These are phyloP conservation scores for Crepidotus variabilis DNA, from an alignment of 768 basidiomycete genomes.

Conservation along the genomic window DNA sequence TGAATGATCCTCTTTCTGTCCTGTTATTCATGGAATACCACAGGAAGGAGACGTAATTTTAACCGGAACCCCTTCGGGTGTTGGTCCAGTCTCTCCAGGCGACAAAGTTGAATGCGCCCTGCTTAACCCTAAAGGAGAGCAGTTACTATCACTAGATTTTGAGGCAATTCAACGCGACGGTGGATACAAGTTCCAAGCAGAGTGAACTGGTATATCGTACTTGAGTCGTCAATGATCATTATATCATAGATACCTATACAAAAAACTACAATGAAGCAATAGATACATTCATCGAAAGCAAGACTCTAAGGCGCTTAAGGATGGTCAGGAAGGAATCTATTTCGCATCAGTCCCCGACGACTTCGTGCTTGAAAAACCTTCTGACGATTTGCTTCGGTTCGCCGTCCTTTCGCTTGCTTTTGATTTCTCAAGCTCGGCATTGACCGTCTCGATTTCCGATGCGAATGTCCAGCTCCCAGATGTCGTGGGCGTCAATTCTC, in stretches of 20 bases:
- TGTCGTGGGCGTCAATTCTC: slow-evolving; percentile 38
- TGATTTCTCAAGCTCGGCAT: slow-evolving; percentile 1
- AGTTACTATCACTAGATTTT: slow-evolving; percentile 63
- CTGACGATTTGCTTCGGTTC: neutral
- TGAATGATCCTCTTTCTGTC: neutral
- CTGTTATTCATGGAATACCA: neutral
- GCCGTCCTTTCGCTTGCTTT: neutral
- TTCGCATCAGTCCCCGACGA: neutral
- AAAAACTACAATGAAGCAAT: neutral
- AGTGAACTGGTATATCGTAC: neutral
- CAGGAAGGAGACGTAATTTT: slow-evolving; percentile 91
- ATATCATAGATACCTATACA: neutral
- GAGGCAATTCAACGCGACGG: slow-evolving; percentile 61
- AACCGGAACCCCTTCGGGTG: slow-evolving; percentile 90
- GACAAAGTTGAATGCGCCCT: slow-evolving; percentile 79
- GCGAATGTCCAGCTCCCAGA: slow-evolving; percentile 70
- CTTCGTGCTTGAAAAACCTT: neutral
- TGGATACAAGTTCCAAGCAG: slow-evolving; percentile 43
- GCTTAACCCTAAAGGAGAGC: slow-evolving; percentile 47
- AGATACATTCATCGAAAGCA: neutral
- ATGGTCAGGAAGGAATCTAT: neutral
- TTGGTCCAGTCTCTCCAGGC: slow-evolving; percentile 72
- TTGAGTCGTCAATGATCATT: neutral
- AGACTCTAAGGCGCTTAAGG: neutral
- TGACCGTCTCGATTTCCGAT: slow-evolving; percentile 42